A percentile compares a stretch with the other conserved stretches of the same genome.
phyloP scores from a whole-genome alignment of 78 protist genomes.

The Dictyostelium brefeldianum region DNA sequence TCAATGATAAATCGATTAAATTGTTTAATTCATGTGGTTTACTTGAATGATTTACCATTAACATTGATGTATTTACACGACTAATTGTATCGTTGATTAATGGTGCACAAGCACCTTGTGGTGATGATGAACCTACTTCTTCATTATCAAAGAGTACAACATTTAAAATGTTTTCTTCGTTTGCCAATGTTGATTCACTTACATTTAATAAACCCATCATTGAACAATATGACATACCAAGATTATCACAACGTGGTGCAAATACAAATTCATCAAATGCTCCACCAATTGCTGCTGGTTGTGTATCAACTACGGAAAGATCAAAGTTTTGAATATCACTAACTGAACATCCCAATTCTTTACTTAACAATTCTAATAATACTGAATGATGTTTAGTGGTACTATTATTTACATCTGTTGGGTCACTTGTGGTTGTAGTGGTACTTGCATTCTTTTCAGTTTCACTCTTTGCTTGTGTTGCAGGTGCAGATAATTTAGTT shows the following conservation, averaged over 20 bases:
- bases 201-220: constrained; percentile 63
- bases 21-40: background rate
- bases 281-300: constrained; percentile 93
- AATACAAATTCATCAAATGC: constrained; percentile 89
- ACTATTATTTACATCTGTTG: background rate
- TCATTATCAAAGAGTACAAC: constrained; percentile 95
- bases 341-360: constrained; percentile 71
- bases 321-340: constrained; percentile 92
- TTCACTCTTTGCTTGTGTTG: no score
- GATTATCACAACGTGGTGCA: constrained; percentile 97
- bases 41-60: no score
- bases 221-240: constrained; percentile 86
- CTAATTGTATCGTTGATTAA: constrained; percentile 70
- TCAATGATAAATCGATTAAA: constrained; percentile 33
- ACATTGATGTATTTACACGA: constrained; percentile 62
- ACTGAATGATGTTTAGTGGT: constrained; percentile 76
- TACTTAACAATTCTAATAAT: constrained; percentile 75
- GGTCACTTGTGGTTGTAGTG: background rate
- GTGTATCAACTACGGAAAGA: constrained; percentile 91
- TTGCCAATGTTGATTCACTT: constrained; percentile 2
- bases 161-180: constrained; percentile 60
- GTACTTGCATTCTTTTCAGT: background rate
- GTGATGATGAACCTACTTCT: constrained; percentile 89
- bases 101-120: constrained; percentile 88
- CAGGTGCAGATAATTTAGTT: constrained; percentile 29